Percentiles rank a stretch among this genome's conserved stretches.
Conservation (phyloP, 164 flowering plant genomes). For the Chimonanthus salicifolius region DNA sequence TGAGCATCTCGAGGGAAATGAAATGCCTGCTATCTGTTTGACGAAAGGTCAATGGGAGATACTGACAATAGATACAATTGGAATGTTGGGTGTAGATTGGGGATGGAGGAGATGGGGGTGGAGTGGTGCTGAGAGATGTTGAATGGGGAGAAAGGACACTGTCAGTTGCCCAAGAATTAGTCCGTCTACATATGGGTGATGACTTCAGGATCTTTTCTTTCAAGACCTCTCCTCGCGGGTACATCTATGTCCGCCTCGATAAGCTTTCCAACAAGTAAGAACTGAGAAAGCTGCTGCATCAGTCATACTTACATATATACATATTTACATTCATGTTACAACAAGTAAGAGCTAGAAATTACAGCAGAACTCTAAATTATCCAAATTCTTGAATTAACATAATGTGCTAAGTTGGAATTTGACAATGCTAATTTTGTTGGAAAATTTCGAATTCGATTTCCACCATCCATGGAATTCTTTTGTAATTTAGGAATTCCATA, state of each 20-base stretch:
- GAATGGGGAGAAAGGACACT: slow-evolving; percentile 74
- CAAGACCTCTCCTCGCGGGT: slow-evolving; percentile 77
- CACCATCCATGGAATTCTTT: no score
- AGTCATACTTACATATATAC: background rate
- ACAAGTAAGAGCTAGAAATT: background rate
- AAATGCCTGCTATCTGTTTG: no score
- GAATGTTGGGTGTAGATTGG: slow-evolving; percentile 45
- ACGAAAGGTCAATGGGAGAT: no score
- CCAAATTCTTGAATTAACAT: no score
- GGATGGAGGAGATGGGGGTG: slow-evolving; percentile 99
- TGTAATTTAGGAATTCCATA: no score
- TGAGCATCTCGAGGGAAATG: no score
- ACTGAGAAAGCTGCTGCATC: background rate
- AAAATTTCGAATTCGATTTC: no score
- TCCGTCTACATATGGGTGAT: slow-evolving; percentile 32
- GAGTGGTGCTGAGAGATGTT: slow-evolving; percentile 59
- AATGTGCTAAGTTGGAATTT: no score
- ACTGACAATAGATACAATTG: slow-evolving; percentile 12
- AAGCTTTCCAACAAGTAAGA: slow-evolving; percentile 67
- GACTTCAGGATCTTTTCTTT: slow-evolving; percentile 62
- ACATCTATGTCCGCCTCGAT: slow-evolving; percentile 77
- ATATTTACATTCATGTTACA: background rate
- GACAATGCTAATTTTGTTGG: no score
- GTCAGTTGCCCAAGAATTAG: slow-evolving; percentile 54
- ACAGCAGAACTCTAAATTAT: no score